Percentiles rank a stretch among this genome's conserved stretches.
phyloP scores from a whole-genome alignment of 2,329 filamentous ascomycete species.

The Cadophora luteo-olivacea region DNA sequence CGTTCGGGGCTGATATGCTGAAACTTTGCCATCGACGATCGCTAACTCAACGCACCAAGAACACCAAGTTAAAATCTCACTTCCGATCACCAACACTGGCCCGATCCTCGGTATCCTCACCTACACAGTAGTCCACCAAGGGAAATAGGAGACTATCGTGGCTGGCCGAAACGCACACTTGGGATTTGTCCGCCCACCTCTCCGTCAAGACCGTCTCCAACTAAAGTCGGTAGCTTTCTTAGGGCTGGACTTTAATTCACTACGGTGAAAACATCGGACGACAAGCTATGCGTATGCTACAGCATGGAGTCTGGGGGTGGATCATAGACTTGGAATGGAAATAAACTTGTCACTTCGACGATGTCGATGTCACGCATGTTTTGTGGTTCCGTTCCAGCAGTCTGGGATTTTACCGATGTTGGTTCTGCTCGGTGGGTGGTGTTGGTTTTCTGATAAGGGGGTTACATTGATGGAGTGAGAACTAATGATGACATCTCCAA shows the following conservation, averaged over 20 bases:
- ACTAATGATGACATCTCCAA: background rate
- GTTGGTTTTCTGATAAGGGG: background rate
- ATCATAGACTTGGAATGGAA: background rate
- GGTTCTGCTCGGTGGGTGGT: background rate
- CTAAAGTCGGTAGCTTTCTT: background rate
- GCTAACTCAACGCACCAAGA: background rate
- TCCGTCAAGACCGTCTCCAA: background rate
- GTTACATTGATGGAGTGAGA: background rate
- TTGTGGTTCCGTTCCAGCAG: background rate
- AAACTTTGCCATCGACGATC: background rate
- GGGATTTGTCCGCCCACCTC: background rate
- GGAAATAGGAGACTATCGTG: background rate
- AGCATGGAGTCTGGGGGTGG: background rate
- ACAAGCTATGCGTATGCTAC: background rate
- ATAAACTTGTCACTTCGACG: background rate
- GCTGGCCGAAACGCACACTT: background rate
- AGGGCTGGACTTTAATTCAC: background rate
- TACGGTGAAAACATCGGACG: background rate
- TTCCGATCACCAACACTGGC: background rate
- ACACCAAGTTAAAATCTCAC: background rate
- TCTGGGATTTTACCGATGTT: background rate
- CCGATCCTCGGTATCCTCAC: background rate
- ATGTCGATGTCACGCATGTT: background rate
- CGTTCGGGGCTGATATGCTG: background rate
- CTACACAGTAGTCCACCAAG: background rate